Conservation (phyloP, 768 basidiomycete species). For the Panus rudis region DNA sequence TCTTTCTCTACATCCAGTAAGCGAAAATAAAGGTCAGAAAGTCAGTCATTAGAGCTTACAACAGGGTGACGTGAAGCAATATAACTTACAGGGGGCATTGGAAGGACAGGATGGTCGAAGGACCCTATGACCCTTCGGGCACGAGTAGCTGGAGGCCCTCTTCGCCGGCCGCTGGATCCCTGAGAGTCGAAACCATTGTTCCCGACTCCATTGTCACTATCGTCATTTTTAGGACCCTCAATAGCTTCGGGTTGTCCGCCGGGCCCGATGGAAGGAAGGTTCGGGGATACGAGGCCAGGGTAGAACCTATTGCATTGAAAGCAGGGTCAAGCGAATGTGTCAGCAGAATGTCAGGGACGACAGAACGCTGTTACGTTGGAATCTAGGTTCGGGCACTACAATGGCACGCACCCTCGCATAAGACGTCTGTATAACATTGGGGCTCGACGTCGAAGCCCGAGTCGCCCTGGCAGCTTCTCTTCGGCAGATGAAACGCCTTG, state of each 20-base stretch:
- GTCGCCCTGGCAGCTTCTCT: constrained; percentile 77
- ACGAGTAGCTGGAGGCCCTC: constrained; percentile 15
- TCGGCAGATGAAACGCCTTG: constrained; percentile 78
- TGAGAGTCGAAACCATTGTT: too few species aligned
- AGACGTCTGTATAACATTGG: constrained; percentile 85
- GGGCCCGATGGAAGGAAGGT: constrained; percentile 29
- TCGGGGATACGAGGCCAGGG: constrained; percentile 35
- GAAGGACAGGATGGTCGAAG: constrained; percentile 72
- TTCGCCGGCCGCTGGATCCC: too few species aligned
- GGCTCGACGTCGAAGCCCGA: constrained; percentile 73
- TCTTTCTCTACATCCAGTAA: constrained; percentile 49
- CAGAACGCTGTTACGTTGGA: too few species aligned
- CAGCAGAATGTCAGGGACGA: too few species aligned
- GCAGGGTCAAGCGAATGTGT: constrained; percentile 1
- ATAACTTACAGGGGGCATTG: constrained; percentile 70
- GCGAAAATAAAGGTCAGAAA: background rate
- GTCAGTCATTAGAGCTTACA: background rate
- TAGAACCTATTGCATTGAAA: constrained; percentile 35
- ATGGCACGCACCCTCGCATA: constrained; percentile 69
- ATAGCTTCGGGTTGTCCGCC: constrained; percentile 15
- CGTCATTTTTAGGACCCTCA: constrained; percentile 14
- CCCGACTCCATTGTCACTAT: background rate
- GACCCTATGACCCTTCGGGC: constrained; percentile 56
- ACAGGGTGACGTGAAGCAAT: background rate
- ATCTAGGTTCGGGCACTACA: too few species aligned